phyloP scores from a whole-genome alignment of 2,329 filamentous ascomycete genomes.

The Fusarium subglutinans region DNA sequence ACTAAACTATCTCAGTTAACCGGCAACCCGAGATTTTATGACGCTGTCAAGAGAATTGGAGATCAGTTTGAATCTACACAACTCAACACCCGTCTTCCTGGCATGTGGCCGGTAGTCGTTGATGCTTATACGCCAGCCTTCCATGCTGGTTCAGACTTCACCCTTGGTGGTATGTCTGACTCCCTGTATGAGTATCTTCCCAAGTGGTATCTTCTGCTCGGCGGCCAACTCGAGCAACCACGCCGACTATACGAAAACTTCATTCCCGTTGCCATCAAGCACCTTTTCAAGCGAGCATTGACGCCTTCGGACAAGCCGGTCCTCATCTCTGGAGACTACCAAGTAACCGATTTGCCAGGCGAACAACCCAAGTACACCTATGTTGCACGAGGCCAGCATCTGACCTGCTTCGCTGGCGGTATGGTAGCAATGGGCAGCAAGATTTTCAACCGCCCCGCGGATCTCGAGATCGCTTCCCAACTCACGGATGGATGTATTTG shows the following conservation, averaged over 20 bases:
- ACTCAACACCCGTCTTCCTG: constrained; percentile 63
- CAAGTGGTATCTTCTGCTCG: constrained; percentile 72
- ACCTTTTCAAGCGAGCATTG: constrained; percentile 75
- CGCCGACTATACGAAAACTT: constrained; percentile 50
- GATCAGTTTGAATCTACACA: constrained; percentile 65
- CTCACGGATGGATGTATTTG: constrained; percentile 72
- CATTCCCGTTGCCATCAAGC: constrained; percentile 58
- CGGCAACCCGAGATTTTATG: constrained; percentile 67
- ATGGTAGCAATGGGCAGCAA: constrained; percentile 71
- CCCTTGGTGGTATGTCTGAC: constrained; percentile 65
- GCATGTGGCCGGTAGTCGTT: constrained; percentile 69
- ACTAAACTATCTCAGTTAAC: constrained; percentile 72
- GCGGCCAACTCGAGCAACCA: constrained; percentile 57
- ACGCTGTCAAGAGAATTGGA: constrained; percentile 67
- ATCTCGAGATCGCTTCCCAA: constrained; percentile 65
- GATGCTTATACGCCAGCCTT: constrained; percentile 49
- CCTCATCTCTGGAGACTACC: constrained; percentile 67
- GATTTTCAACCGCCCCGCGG: constrained; percentile 63
- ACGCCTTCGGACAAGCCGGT: constrained; percentile 66
- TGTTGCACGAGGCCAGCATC: constrained; percentile 60
- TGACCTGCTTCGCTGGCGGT: constrained; percentile 73
- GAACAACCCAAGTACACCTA: constrained; percentile 43
- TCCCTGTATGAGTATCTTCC: constrained; percentile 73
- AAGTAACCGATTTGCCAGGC: constrained; percentile 38
- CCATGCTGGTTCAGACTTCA: constrained; percentile 56